These are phyloP conservation scores for Fomes fomentarius DNA, from an alignment of 1,284 basidiomycete genomes.

Conservation along the genomic window DNA sequence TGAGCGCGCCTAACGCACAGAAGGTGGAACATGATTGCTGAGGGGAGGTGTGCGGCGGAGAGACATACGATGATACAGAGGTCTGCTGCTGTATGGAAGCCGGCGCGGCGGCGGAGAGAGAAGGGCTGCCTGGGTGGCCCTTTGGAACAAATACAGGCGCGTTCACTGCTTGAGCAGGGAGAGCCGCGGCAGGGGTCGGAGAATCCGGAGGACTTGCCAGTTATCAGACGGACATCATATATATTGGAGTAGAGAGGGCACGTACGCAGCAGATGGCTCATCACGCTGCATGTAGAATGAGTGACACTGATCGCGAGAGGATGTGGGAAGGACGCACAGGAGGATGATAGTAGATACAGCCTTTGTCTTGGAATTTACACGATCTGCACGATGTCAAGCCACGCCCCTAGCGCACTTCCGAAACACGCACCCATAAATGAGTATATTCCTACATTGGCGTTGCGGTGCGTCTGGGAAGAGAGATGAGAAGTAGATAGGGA, in stretches of 20 bases:
- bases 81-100: slow-evolving; percentile 19
- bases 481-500: slow-evolving; percentile 15
- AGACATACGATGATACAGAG: slow-evolving; percentile 26
- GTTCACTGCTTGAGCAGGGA: slow-evolving; percentile 59
- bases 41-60: neutral
- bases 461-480: slow-evolving; percentile 59
- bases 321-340: slow-evolving; percentile 48
- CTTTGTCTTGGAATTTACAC: slow-evolving; percentile 86
- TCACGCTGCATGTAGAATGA: slow-evolving; percentile 30
- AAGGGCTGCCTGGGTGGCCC: slow-evolving; percentile 28
- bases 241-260: slow-evolving; percentile 10
- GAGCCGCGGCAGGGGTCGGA: slow-evolving; percentile 39
- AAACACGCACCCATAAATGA: slow-evolving; percentile 78
- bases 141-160: slow-evolving; percentile 90
- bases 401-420: neutral
- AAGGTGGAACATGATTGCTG: neutral
- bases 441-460: slow-evolving; percentile 84
- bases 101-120: slow-evolving; percentile 22
- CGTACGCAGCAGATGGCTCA: slow-evolving; percentile 32
- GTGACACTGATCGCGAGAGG: slow-evolving; percentile 1
- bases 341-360: slow-evolving; percentile 84
- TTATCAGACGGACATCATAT: slow-evolving; percentile 1
- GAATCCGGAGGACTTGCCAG: slow-evolving; percentile 47
- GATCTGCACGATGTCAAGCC: slow-evolving; percentile 48
- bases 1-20: neutral